Base-by-base conservation (phyloP, 129 eudicot species). In the Chrysanthemum lavandulifolium region DNA sequence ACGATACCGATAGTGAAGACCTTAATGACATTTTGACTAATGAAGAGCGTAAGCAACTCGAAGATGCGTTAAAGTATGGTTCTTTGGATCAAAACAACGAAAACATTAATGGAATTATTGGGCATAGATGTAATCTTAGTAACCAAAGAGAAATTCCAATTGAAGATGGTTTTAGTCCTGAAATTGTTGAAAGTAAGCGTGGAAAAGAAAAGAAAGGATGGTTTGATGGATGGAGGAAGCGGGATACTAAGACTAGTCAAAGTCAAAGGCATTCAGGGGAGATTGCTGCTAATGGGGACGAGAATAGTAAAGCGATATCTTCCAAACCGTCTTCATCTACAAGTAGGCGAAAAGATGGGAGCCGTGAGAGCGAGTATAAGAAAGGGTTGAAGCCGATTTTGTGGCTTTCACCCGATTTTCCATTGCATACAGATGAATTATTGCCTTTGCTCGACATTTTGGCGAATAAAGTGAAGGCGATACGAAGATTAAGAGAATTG, bases 381-480 rank as follows among this genome's bases (percentile, higher is more conserved):
- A 92, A 92, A 84, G 96, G 97, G 11, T 78, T 92, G 86, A 92
- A 89, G 81, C 97, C 97, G 16, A 61, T 87, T 70, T 82, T 92
- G 14, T 92, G 96, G 96, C 95, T 92, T 67, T 80, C 97, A 3
- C 91, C 96, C 0, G 79, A 84, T 68, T 92, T 89, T 72, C 98
- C 95, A 1, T 76, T 92, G 76, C 84, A 73, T 23, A 87, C 90
- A 12, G 92, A 92, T 57, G 98, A 92, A 59, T 73, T 89, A 7
- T 78, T 92, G 43, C 98, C 98, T 2, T 74, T 92, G 90, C 98
- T 92, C 12, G 98, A 92, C 65, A 87, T 92, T 69, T 71, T 89
- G 23, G 98, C 98, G 1, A 87, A 87, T 74, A 92, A 92, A 74
- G 98, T 92, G 53, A 92, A 92, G 83, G 98, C 98, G 33, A 84